Conservation (phyloP, 805 yeast genomes). For the Saccharomycopsis amapae region DNA sequence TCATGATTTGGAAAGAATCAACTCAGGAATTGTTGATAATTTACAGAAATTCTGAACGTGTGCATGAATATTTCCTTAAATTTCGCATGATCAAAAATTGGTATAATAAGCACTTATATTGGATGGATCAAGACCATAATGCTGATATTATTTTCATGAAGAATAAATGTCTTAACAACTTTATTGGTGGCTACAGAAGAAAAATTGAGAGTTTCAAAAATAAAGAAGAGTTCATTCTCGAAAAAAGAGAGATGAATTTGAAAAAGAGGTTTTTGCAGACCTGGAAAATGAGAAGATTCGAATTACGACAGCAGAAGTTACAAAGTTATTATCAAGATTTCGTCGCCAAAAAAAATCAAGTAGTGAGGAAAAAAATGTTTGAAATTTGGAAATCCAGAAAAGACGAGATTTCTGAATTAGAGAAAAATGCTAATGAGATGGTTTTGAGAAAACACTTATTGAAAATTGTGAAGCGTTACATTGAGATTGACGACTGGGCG, state of each 20-base stretch:
- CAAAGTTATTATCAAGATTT: background rate
- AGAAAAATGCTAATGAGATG: background rate
- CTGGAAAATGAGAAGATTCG: background rate
- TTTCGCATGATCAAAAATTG: slow-evolving; percentile 7
- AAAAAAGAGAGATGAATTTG: background rate
- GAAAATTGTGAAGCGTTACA: background rate
- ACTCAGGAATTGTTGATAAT: background rate
- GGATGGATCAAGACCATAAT: background rate
- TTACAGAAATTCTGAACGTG: background rate
- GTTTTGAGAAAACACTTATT: slow-evolving; percentile 6
- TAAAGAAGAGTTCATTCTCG: background rate
- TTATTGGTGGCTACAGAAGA: background rate
- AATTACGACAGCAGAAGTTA: slow-evolving; percentile 2
- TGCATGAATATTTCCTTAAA: slow-evolving; percentile 1
- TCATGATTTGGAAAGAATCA: slow-evolving; percentile 9
- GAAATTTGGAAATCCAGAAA: slow-evolving; percentile 3
- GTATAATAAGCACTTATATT: slow-evolving; percentile 2
- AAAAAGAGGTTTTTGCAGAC: background rate
- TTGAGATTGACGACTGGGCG: slow-evolving; percentile 7
- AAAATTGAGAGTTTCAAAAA: background rate
- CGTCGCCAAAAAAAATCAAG: background rate
- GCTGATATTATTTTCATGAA: slow-evolving; percentile 12
- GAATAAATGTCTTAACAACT: background rate
- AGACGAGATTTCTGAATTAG: background rate
- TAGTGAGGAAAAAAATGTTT: background rate